Evolutionary conservation across 2,329 filamentous ascomycete species (phyloP), one percentile per base, ranked within the genome.

Genomic region (Sphaerulina musiva): DNA sequence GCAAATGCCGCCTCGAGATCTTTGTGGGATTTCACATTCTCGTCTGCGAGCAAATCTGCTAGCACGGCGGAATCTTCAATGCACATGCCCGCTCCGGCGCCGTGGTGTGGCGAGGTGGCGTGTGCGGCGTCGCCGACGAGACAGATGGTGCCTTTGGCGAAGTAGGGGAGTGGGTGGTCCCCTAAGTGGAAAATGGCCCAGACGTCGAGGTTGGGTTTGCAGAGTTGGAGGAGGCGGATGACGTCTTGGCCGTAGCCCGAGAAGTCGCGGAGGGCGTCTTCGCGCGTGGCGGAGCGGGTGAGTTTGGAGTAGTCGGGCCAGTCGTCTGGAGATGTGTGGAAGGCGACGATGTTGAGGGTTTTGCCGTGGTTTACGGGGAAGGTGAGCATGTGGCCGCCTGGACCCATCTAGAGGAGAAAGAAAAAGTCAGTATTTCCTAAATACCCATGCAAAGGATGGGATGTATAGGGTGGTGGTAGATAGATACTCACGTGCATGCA

Each of bases 351-450:
- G 45, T 66, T 66, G 20, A 66, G 50, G 3, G 54, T 63, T 12
- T 59, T 56, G 43, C 64, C 64, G 31, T 64, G 58, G 51, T 64
- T 60, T 46, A 67, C 60, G 0, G 82, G 79, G 62, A 84, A 85
- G 0, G 78, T 83, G 17, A 85, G 70, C 11, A 79, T 64, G 65
- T 86, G 83, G 0, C 78, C 80, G 48, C 74, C 61, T 1, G 58
- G 54, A 4, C 66, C 64, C 60, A 68, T 64, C 54, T 62, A 20
- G 6, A 12, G 26, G 53, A 34, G 32, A 48, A 31, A 52, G 46
- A 23, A 46, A 44, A 17, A 20, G 20, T 20, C 20, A 20, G 20
- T 20, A 20, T 20, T 20, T 20, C 20, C 20, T 0, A 20, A 20
- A 20, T 20, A 17, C 14, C 14, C 14, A 17, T 17, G 14, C 14